Conservation (phyloP, 306 rosid species). For the Castanospermum australe region DNA sequence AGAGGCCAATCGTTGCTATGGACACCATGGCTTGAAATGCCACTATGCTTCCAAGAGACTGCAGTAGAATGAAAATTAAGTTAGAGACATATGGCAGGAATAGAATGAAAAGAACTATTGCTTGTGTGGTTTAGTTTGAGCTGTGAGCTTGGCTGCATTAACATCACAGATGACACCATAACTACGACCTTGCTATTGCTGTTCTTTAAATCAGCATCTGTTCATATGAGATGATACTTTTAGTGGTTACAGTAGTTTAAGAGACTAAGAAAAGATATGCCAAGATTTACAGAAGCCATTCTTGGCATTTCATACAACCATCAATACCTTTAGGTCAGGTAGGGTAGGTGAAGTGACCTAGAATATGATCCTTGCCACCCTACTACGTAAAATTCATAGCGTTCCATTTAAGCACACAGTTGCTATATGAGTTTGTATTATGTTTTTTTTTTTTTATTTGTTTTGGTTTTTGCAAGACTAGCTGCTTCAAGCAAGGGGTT, state of each 20-base stretch:
- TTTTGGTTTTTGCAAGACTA: no score
- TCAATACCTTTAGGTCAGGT: not conserved
- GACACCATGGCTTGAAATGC: conserved; percentile 98
- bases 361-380: not conserved
- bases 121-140: not conserved
- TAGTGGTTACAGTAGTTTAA: not conserved
- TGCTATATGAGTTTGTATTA: not conserved
- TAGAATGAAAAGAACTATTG: not conserved
- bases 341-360: not conserved
- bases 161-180: not conserved
- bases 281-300: not conserved
- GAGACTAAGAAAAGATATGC: not conserved
- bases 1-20: conserved; percentile 85
- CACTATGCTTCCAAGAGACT: conserved; percentile 96
- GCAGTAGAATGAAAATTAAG: conserved; percentile 36
- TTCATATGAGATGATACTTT: not conserved
- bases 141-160: not conserved
- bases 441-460: no score
- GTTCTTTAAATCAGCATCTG: not conserved
- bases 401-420: not conserved
- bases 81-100: not conserved
- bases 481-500: no score
- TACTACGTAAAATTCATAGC: not conserved
- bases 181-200: not conserved
- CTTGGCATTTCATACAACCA: no score